A percentile compares a stretch with the other conserved stretches of the same genome.
These are phyloP conservation scores for Fusarium austroafricanum DNA, from an alignment of 2,329 filamentous ascomycete species.

Conservation along the genomic window DNA sequence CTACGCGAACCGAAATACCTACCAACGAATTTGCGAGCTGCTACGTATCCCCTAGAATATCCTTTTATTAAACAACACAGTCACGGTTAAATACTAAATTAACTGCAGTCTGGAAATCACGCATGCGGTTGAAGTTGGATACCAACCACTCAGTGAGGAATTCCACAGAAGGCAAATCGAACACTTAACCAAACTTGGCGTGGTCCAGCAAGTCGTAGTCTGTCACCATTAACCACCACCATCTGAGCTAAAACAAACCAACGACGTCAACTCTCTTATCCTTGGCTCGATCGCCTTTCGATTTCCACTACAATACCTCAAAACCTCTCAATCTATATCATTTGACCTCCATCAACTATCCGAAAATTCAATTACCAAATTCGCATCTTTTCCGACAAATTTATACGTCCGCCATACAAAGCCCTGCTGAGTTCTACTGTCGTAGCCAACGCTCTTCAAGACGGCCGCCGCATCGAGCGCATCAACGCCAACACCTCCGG, in stretches of 20 bases:
- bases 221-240: conserved; percentile 24
- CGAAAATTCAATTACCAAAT: not conserved
- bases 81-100: conserved; percentile 19
- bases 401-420: not conserved
- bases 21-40: conserved; percentile 14
- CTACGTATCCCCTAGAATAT: conserved; percentile 1
- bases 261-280: conserved; percentile 41
- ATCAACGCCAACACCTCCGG: conserved; percentile 29
- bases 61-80: conserved; percentile 12
- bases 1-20: conserved; percentile 19
- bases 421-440: not conserved
- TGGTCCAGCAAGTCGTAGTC: conserved; percentile 23
- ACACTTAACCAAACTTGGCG: conserved; percentile 32
- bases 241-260: conserved; percentile 34
- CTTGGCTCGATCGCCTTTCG: conserved; percentile 26
- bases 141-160: conserved; percentile 24
- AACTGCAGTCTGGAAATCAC: conserved; percentile 14
- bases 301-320: conserved; percentile 21
- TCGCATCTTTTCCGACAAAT: not conserved
- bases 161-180: conserved; percentile 32
- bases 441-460: conserved; percentile 12
- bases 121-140: conserved; percentile 22
- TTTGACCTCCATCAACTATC: conserved; percentile 1
- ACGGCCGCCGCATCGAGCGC: conserved; percentile 11
- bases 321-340: not conserved